Evolutionary conservation across 306 rosid species (phyloP), one percentile per base, ranked within the genome.

Genomic region (Fagus sylvatica): DNA sequence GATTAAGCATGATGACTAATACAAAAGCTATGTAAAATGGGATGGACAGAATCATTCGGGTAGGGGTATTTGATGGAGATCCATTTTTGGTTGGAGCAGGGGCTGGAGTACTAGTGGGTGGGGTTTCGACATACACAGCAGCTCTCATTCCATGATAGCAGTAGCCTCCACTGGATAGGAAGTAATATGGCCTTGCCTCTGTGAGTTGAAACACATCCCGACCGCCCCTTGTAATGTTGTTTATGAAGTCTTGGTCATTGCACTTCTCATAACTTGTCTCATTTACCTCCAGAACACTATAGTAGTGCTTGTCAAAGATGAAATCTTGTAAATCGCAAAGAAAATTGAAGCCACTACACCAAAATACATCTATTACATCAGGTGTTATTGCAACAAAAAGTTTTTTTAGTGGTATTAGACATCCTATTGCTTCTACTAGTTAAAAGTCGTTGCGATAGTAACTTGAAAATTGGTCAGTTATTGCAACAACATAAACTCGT

Each of bases 231-330:
- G 97, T 91, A 10, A 86, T 62, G 84, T 93, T 93, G 22, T 49
- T 80, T 0, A 91, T 77, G 84, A 93, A 91, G 3, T 62, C 85
- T 3, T 15, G 36, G 28, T 90, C 93, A 3, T 80, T 84, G 87
- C 98, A 93, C 0, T 37, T 49, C 69, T 89, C 95, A 6, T 80
- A 93, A 55, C 83, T 82, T 3, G 90, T 91, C 79, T 85, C 11
- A 80, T 87, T 91, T 92, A 91, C 98, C 72, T 91, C 98, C 76
- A 93, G 79, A 3, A 88, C 95, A 37, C 74, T 87, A 87, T 53
- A 91, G 81, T 83, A 87, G 33, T 82, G 74, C 56, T 91, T 87
- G 89, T 93, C 93, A 59, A 88, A 93, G 48, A 0, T 12, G 53
- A 93, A 93, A 1, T 82, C 98, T 92, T 5, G 15, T 43, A 37